Base-by-base conservation (phyloP, 208 protist genomes). In the Wallacemonas sp. region DNA sequence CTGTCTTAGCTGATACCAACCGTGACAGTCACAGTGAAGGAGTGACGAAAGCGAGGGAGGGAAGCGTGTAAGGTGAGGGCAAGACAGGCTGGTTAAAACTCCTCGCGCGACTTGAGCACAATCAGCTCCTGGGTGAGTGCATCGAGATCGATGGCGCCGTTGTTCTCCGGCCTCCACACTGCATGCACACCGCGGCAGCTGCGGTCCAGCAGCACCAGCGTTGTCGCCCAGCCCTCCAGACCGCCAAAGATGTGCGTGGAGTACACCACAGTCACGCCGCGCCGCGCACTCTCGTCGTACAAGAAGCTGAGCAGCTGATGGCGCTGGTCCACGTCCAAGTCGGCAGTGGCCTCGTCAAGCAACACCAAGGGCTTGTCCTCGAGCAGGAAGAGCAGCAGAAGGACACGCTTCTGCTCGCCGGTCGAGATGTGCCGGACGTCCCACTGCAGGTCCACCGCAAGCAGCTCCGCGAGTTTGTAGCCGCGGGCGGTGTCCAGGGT, bases 171-270 rank as follows among this genome's bases (percentile, higher is more conserved):
- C 23, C 77, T 52, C 75, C 71, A 81, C 14, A 84, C 49, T 0
- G 70, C 74, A 44, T 81, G 67, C 39, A 89, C 68, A 1, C 82
- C 81, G 5, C 70, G 66, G 33, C 36, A 49, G 11, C 69, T 87
- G n/a, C 83, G 80, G 61, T 94, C 85, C n/a, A 95, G 73, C 16
- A 97, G 41, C 33, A 97, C 73, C 7, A 85, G 52, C 1, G 57
- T 66, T 20, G 79, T 76, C 23, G 87, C 84, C 94, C 94, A 98
- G 23, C 80, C 82, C 31, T 94, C 79, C 11, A 98, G 57, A 0
- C 91, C 94, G 39, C 91, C 89, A 70, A 97, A 98, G 67, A 98
- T 98, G 71, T 98, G 92, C 33, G 92, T 98, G 44, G 87, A 76
- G 79, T 97, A 98, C 28, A 97, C 65, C 29, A 96, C 77, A 1